Base-by-base conservation (phyloP, 2,329 filamentous ascomycete species). In the Cordyceps cicadae region DNA sequence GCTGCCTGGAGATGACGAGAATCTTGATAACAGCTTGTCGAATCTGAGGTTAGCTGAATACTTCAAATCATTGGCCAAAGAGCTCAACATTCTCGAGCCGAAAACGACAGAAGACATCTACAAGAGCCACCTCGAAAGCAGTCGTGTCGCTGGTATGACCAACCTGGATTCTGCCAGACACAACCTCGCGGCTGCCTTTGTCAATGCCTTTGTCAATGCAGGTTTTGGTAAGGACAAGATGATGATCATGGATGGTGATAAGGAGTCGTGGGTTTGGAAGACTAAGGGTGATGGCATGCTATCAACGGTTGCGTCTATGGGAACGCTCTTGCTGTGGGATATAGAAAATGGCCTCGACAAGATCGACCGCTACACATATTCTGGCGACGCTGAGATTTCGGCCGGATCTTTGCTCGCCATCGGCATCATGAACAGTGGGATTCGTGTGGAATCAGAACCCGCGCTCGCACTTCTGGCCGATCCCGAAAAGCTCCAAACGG, bases 91-190 rank as follows among this genome's bases (percentile, higher is more conserved):
- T 57, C 80, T 97, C 48, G 94, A 99, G 64, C 94, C 94, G 41
- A 97, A 97, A 79, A 90, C 90, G 49, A 95, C 93, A 0, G 94
- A 99, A 72, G 95, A 99, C 69, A 99, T 99, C 69, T 99, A 99
- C 83, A 99, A 99, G 80, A 96, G 92, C 70, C 94, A 99, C 75
- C 83, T 99, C 5, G 94, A 99, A 76, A 97, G 90, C 77, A 96
- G 88, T 68, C 86, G 95, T 63, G 94, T 95, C 58, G 90, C 91
- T 26, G 92, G 92, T 41, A 84, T 96, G 76, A 97, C 93, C 12
- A 97, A 97, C 71, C 85, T 95, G 52, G 94, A 99, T 72, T 99
- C 94, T 11, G 92, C 93, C 34, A 85, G 92, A 68, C 93, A 99
- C 79, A 99, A 99, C 70, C 82, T 99, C 63, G 92, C 94, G 4